These are phyloP conservation scores for Gossypium australe DNA, from an alignment of 345 rosid genomes.

Conservation along the genomic window DNA sequence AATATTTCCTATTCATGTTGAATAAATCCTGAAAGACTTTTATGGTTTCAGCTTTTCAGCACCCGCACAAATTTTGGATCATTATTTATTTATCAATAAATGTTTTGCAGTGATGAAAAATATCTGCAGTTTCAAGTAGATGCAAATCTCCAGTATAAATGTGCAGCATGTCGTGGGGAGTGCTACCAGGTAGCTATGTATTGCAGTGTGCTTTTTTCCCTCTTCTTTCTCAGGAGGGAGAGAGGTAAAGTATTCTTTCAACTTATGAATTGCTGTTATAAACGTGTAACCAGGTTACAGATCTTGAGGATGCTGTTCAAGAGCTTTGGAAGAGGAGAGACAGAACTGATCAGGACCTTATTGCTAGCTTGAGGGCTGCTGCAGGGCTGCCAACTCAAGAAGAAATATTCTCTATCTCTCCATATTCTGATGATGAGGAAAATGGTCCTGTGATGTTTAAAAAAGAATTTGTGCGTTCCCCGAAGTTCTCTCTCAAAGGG, in stretches of 20 bases:
- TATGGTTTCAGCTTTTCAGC: neutral
- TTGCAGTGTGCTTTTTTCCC: neutral
- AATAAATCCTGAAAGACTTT: neutral
- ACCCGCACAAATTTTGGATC: neutral
- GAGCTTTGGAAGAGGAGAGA: conserved; percentile 96
- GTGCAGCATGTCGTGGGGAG: conserved; percentile 96
- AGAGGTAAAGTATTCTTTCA: neutral
- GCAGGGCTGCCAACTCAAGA: conserved; percentile 92
- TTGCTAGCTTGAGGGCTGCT: conserved; percentile 81
- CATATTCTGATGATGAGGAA: conserved; percentile 89
- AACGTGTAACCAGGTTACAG: conserved; percentile 79
- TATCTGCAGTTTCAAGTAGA: conserved; percentile 93
- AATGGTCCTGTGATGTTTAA: conserved; percentile 42
- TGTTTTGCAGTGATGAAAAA: conserved; percentile 70
- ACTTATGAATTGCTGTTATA: neutral
- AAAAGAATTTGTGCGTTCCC: conserved; percentile 56
- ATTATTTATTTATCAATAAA: conserved; percentile 13
- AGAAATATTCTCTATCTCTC: conserved; percentile 77
- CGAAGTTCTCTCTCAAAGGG: conserved; percentile 84
- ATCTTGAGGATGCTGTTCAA: conserved; percentile 95
- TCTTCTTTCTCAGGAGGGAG: neutral
- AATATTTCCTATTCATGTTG: neutral
- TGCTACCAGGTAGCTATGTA: conserved; percentile 62
- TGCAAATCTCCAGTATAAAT: conserved; percentile 85
- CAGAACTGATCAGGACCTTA: conserved; percentile 67